phyloP scores from a whole-genome alignment of 768 basidiomycete genomes.

The Mycena galopus region DNA sequence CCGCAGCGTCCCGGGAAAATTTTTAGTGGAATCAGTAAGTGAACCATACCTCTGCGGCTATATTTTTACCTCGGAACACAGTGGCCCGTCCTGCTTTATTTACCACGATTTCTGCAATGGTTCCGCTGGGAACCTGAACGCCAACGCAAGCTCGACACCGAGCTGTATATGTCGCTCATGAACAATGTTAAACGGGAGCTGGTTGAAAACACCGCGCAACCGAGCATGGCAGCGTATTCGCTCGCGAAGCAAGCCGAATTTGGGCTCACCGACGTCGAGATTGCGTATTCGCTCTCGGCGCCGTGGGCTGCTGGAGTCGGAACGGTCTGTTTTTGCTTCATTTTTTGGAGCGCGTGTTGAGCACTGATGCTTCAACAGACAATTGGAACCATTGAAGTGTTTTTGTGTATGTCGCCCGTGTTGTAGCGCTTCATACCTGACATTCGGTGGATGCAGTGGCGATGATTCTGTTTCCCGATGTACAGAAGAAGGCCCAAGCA shows the following conservation, averaged over 20 bases:
- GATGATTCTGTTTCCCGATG: constrained; percentile 47
- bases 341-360: background rate
- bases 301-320: constrained; percentile 48
- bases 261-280: constrained; percentile 57
- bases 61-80: background rate
- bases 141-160: constrained; percentile 41
- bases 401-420: background rate
- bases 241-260: constrained; percentile 57
- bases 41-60: background rate
- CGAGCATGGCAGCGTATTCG: constrained; percentile 54
- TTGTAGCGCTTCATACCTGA: constrained; percentile 7
- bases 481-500: constrained; percentile 49
- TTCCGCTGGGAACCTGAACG: constrained; percentile 44
- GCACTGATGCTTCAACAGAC: background rate
- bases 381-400: constrained; percentile 6
- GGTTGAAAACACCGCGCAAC: constrained; percentile 38
- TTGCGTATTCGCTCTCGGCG: constrained; percentile 53
- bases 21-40: constrained; percentile 14
- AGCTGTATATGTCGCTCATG: constrained; percentile 42
- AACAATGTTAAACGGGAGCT: constrained; percentile 43
- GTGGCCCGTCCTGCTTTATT: constrained; percentile 16
- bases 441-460: constrained; percentile 42
- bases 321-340: constrained; percentile 39
- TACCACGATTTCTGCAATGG: constrained; percentile 45
- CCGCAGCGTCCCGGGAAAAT: constrained; percentile 9